Base-by-base conservation (phyloP, 2,329 filamentous ascomycete species). In the Rutstroemia sydowiana region DNA sequence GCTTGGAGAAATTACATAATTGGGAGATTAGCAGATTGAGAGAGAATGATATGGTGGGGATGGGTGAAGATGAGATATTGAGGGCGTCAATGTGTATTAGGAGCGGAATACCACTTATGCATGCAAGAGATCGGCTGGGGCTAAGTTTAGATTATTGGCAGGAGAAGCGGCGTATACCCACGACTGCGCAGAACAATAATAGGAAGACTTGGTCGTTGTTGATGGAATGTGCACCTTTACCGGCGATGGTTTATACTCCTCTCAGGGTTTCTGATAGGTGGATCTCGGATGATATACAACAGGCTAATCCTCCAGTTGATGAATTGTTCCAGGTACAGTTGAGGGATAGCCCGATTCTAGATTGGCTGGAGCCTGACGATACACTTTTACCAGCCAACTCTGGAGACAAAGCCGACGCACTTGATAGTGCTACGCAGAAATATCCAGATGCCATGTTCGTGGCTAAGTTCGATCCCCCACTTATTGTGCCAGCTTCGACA, bases 121-220 rank as follows among this genome's bases (percentile, higher is more conserved):
- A 93, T 67, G 76, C 77, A 13, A 74, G 81, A 46, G 76, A 77
- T 20, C 78, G 76, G 45, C 71, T 92, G 23, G 88, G 88, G 1
- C 70, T 92, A 51, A 81, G 78, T 45, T 61, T 93, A 36, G 84
- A 89, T 57, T 95, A 92, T 66, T 93, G 88, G 88, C 84, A 81
- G 66, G 76, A 84, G 59, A 71, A 74, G 51, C 74, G 78, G 43
- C 72, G 77, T 43, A 66, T 80, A 7, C 39, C 45, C 14, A 68
- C 16, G 71, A 28, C 30, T 65, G 71, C 16, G 61, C 64, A 63
- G 21, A 43, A 56, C 10, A 46, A 59, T 7, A 49, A 60, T 20
- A 54, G 53, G 54, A 76, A 73, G 53, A 75, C 81, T 3, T 91
- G 85, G 79, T 80, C 79, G 0, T 73, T 92, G 7, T 70, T 82